These are phyloP conservation scores for Physcomitrium patens DNA, from an alignment of 225 moss, liverwort and hornwort species.

Conservation along the genomic window DNA sequence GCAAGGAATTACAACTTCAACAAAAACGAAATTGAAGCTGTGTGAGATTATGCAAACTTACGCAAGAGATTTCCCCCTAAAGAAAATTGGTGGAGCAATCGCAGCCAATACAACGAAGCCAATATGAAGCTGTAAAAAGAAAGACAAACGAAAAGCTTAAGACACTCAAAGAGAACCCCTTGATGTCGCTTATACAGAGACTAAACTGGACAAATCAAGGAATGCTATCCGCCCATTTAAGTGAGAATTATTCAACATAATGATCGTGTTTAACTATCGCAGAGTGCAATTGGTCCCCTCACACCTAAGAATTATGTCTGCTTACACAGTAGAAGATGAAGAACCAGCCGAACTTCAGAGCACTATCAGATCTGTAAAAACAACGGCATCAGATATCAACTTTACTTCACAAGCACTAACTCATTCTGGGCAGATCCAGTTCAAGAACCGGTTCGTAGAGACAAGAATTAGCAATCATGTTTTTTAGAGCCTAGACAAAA, in stretches of 20 bases:
- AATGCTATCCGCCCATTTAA: neutral
- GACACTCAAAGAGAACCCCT: neutral
- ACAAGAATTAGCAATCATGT: constrained; percentile 5
- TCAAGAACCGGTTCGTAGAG: neutral
- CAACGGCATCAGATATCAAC: constrained; percentile 10
- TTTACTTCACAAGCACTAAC: neutral
- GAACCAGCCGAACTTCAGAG: constrained; percentile 95
- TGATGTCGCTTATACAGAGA: constrained; percentile 8
- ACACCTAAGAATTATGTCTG: neutral
- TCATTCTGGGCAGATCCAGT: neutral
- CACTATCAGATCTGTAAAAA: constrained; percentile 85
- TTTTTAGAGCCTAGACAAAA: neutral
- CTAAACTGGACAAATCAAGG: constrained; percentile 5
- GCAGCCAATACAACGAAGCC: constrained; percentile 70
- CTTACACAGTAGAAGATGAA: constrained; percentile 91
- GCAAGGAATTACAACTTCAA: neutral
- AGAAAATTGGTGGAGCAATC: constrained; percentile 89
- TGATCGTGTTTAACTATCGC: neutral
- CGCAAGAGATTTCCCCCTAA: constrained; percentile 97
- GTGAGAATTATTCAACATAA: neutral
- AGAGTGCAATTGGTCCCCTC: constrained; percentile 15
- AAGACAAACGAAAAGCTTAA: constrained; percentile 8
- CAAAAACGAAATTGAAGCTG: neutral
- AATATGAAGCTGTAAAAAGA: constrained; percentile 68
- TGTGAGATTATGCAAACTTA: constrained; percentile 50